A percentile compares a stretch with the other conserved stretches of the same genome.
Conservation (phyloP, 257 asterid species). For the Linaria vulgaris region DNA sequence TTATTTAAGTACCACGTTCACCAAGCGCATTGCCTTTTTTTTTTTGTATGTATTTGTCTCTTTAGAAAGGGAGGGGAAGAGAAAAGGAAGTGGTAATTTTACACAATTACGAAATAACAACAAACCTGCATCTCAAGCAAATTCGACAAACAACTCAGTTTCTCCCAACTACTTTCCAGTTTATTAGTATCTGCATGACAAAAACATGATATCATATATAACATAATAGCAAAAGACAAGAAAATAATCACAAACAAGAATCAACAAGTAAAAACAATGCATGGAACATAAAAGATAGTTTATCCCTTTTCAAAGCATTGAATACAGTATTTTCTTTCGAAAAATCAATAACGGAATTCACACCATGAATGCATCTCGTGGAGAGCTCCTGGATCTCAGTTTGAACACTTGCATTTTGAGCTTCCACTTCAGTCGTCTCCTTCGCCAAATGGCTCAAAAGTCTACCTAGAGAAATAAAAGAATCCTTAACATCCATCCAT, state of each 20-base stretch:
- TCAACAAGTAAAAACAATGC: too few species aligned
- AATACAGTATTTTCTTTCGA: too few species aligned
- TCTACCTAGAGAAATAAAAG: conserved; percentile 46
- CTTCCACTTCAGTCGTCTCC: conserved; percentile 54
- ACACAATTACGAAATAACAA: conserved; percentile 9
- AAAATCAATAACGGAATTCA: neutral
- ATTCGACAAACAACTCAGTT: conserved; percentile 51
- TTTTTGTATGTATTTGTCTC: too few species aligned
- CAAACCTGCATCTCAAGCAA: conserved; percentile 63
- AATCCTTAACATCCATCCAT: too few species aligned
- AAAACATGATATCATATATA: neutral
- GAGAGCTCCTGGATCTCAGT: conserved; percentile 57
- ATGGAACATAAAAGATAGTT: too few species aligned
- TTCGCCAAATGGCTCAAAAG: conserved; percentile 47
- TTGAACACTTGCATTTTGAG: conserved; percentile 45
- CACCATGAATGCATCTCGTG: conserved; percentile 54
- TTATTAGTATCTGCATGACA: conserved; percentile 46
- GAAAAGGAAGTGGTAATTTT: too few species aligned
- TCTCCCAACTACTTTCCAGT: conserved; percentile 64
- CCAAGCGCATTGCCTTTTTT: too few species aligned
- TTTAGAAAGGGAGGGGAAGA: too few species aligned
- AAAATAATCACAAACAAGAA: too few species aligned
- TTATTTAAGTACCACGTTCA: too few species aligned
- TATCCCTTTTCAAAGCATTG: too few species aligned
- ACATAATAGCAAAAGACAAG: conserved; percentile 5